Evolutionary conservation across 1,139 yeast genomes (phyloP).

Genomic region (Geotrichum klebahnii): DNA sequence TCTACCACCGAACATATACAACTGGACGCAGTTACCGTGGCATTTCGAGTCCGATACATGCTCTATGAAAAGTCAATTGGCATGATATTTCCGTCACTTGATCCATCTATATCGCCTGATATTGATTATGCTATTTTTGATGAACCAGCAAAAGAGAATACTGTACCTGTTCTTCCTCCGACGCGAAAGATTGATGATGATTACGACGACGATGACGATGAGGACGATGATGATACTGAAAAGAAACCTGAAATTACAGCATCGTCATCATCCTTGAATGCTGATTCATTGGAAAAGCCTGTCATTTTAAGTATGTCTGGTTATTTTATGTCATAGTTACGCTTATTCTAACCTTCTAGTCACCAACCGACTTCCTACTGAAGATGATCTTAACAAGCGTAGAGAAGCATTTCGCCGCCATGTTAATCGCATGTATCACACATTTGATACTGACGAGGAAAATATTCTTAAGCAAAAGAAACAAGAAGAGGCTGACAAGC

Average conservation of each 20-base stretch:
- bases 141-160: conserved; percentile 29
- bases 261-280: conserved; percentile 6
- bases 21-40: conserved; percentile 38
- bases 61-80: conserved; percentile 40
- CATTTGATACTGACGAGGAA: conserved; percentile 77
- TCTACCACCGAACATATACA: conserved; percentile 11
- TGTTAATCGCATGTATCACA: conserved; percentile 56
- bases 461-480: conserved; percentile 72
- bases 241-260: conserved; percentile 21
- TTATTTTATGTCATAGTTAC: conserved; percentile 9
- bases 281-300: conserved; percentile 17
- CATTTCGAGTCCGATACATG: conserved; percentile 44
- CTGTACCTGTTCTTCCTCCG: conserved; percentile 14
- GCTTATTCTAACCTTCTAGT: conserved; percentile 12
- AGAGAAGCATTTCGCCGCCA: conserved; percentile 21
- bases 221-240: conserved; percentile 21
- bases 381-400: conserved; percentile 26
- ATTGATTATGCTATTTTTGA: conserved; percentile 33
- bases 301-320: conserved; percentile 22
- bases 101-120: conserved; percentile 28
- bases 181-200: conserved; percentile 32
- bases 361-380: conserved; percentile 23
- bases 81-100: conserved; percentile 32
- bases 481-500: conserved; percentile 73
- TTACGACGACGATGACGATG: conserved; percentile 32